Evolutionary conservation across 768 basidiomycete genomes (phyloP), one percentile per base, ranked within the genome.

Genomic region (Dictyophora rubrovolvata): DNA sequence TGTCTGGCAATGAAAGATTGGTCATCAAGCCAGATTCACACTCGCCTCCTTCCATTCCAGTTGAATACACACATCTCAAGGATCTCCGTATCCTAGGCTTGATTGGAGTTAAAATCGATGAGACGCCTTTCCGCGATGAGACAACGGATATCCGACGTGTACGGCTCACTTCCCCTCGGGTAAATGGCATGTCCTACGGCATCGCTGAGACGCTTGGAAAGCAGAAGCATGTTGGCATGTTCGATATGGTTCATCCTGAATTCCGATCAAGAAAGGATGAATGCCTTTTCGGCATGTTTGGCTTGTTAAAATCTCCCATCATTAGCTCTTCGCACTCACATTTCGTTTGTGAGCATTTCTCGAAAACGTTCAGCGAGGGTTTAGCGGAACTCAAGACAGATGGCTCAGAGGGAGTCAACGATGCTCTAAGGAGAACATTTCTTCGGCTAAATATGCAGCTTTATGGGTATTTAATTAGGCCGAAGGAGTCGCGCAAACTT

Each of bases 251-350:
- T 5, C 84, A 93, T 51, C 85, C 86, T 37, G 83, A 89, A 64
- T 96, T 94, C 72, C 82, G 87, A 8, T 82, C 80, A 14, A 75
- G 78, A 59, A 79, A 83, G 50, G 83, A 85, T 66, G 89, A 94
- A 69, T 91, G 91, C 12, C 75, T 99, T 18, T 96, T 99, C 66
- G 96, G 93, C 20, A 92, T 99, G 85, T 98, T 98, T 70, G 94
- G 95, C 14, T 82, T 20, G 20, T 22, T 59, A 22, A 36, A 47
- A 87, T 1, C 76, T 83, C 6, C 77, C 82, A 80, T 74, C 64
- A 46, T 63, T 52, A 83, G 83, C 55, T 89, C 87, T 56, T 77
- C 77, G 42, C 73, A 95, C 20, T 82, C 92, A 37, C 92, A 89
- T 70, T 94, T 79, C 67, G 77, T 97, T 5, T 87, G 87, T 61